phyloP scores from a whole-genome alignment of 2,329 filamentous ascomycete genomes.

The Cyphellophora europaea region DNA sequence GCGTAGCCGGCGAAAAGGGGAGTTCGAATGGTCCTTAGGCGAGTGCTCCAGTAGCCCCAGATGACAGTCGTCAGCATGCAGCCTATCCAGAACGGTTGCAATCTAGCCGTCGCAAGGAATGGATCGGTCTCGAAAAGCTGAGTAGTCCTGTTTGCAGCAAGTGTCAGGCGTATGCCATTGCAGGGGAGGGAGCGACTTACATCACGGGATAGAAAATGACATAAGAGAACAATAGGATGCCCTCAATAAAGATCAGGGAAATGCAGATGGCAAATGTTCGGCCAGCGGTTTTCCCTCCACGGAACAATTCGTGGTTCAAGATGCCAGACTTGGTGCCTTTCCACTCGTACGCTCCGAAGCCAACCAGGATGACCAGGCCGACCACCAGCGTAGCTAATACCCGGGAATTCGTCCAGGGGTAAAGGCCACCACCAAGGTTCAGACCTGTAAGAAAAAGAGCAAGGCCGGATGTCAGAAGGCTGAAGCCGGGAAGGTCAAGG shows the following conservation, averaged over 20 bases:
- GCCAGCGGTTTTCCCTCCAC: constrained; percentile 8
- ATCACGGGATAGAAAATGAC: constrained; percentile 15
- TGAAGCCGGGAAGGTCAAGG: constrained; percentile 11
- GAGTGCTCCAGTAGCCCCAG: constrained; percentile 10
- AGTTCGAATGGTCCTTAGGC: constrained; percentile 14
- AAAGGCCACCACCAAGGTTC: constrained; percentile 13
- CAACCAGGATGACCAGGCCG: constrained; percentile 11
- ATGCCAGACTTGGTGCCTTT: constrained; percentile 13
- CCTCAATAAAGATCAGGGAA: constrained; percentile 14
- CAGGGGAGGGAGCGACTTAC: constrained; percentile 6
- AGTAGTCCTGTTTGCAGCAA: constrained; percentile 8
- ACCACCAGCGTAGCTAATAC: constrained; percentile 9
- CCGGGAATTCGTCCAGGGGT: constrained; percentile 11
- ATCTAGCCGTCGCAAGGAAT: constrained; percentile 7
- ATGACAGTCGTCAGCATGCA: constrained; percentile 8
- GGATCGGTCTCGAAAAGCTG: constrained; percentile 12
- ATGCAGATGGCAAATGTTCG: constrained; percentile 15
- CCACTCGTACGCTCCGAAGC: constrained; percentile 15
- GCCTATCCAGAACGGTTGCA: constrained; percentile 12
- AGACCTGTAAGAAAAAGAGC: constrained; percentile 13
- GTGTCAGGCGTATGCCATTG: too few relatives aligned
- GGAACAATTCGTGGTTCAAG: constrained; percentile 14
- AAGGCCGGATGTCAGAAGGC: constrained; percentile 10
- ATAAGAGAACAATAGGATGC: constrained; percentile 14
- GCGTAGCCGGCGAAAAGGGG: constrained; percentile 12